Evolutionary conservation across 225 moss, liverwort and hornwort species (phyloP).

Genomic region (Bryum argenteum): DNA sequence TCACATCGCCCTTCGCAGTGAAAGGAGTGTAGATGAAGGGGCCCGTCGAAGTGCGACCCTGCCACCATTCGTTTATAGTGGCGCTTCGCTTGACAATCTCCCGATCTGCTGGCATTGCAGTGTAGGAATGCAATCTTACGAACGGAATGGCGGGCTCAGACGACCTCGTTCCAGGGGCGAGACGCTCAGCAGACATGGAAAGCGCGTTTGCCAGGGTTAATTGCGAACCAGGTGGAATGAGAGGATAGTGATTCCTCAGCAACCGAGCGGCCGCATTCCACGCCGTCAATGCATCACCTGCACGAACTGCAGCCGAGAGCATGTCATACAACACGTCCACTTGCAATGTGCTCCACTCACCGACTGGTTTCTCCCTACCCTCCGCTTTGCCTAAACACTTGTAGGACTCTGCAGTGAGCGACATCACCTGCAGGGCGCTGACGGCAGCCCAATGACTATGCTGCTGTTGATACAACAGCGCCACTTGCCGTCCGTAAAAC

Average conservation of each 20-base stretch:
- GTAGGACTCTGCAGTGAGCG: slow-evolving; percentile 84
- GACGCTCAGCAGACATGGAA: slow-evolving; percentile 81
- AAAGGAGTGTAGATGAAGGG: slow-evolving; percentile 97
- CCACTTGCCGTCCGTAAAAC: slow-evolving; percentile 94
- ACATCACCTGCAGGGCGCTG: slow-evolving; percentile 91
- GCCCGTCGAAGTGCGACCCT: slow-evolving; percentile 81
- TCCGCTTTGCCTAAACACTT: slow-evolving; percentile 76
- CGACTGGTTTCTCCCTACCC: slow-evolving; percentile 47
- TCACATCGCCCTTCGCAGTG: slow-evolving; percentile 67
- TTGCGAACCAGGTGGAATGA: slow-evolving; percentile 87
- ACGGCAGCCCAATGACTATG: slow-evolving; percentile 98
- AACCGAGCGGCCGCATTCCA: slow-evolving; percentile 96
- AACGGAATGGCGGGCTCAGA: slow-evolving; percentile 89
- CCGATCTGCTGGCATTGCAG: slow-evolving; percentile 75
- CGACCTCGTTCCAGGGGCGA: slow-evolving; percentile 84
- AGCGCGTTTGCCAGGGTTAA: slow-evolving; percentile 77
- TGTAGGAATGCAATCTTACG: slow-evolving; percentile 85
- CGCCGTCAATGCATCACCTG: slow-evolving; percentile 89
- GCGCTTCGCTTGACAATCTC: slow-evolving; percentile 88
- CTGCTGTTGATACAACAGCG: slow-evolving; percentile 95
- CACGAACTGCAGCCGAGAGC: slow-evolving; percentile 94
- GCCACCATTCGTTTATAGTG: slow-evolving; percentile 88
- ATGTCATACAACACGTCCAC: slow-evolving; percentile 97
- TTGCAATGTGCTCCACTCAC: slow-evolving; percentile 97
- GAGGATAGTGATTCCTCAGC: slow-evolving; percentile 88